Evolutionary conservation across 148 eudicot species (phyloP).

Genomic region (Arbutus unedo): DNA sequence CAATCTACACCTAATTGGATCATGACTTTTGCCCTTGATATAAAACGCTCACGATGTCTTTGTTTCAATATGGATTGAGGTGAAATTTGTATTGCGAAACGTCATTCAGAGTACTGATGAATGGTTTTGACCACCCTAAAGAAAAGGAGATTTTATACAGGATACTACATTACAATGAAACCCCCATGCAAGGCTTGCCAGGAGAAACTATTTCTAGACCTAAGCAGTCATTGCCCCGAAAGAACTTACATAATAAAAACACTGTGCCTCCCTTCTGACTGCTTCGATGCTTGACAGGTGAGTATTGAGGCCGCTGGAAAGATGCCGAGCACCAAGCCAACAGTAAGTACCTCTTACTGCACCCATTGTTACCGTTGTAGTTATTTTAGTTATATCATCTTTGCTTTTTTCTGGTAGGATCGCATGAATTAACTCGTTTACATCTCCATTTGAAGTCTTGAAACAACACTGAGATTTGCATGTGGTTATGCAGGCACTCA

Average conservation of each 20-base stretch:
- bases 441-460: not conserved
- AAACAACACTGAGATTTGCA: not conserved
- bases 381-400: not conserved
- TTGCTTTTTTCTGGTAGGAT: not conserved
- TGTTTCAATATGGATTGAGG: not conserved
- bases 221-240: not conserved
- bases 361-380: not conserved
- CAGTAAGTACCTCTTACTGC: conserved; percentile 44
- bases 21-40: not conserved
- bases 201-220: not conserved
- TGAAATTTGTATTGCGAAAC: not conserved
- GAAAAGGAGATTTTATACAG: not conserved
- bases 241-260: not conserved
- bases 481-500: conserved; percentile 61
- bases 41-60: not conserved
- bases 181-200: not conserved
- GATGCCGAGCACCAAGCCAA: conserved; percentile 80
- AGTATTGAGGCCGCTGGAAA: conserved; percentile 26
- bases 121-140: not conserved
- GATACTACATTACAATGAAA: not conserved
- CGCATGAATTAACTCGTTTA: not conserved
- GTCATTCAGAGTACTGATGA: not conserved
- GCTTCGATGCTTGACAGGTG: conserved; percentile 11
- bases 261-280: not conserved
- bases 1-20: not conserved